These are phyloP conservation scores for Paecilomyces formosus DNA, from an alignment of 2,329 filamentous ascomycete species.

Conservation along the genomic window DNA sequence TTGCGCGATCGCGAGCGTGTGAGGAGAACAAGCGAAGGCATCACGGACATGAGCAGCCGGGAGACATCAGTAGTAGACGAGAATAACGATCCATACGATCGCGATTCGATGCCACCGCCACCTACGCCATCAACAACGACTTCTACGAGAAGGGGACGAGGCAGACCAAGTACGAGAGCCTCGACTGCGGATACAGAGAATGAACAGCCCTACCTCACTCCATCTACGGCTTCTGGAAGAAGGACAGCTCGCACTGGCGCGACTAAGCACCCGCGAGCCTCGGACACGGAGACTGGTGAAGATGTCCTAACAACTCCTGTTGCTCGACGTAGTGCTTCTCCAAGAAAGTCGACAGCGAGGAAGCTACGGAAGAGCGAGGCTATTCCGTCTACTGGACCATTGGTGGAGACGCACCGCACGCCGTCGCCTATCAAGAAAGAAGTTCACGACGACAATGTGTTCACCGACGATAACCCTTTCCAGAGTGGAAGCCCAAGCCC, in stretches of 20 bases:
- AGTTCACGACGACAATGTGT: slow-evolving; percentile 54
- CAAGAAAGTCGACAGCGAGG: slow-evolving; percentile 40
- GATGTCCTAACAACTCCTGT: slow-evolving; percentile 26
- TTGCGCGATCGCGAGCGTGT: slow-evolving; percentile 67
- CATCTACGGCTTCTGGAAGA: slow-evolving; percentile 17
- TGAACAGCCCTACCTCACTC: slow-evolving; percentile 16
- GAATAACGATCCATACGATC: slow-evolving; percentile 51
- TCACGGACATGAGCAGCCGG: slow-evolving; percentile 62
- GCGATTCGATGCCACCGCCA: slow-evolving; percentile 39
- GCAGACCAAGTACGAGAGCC: slow-evolving; percentile 42
- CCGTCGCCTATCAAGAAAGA: slow-evolving; percentile 37
- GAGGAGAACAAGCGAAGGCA: slow-evolving; percentile 81
- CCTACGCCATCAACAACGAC: slow-evolving; percentile 43
- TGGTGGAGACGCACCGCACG: slow-evolving; percentile 20
- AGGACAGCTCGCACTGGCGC: slow-evolving; percentile 28
- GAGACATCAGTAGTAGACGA: slow-evolving; percentile 56
- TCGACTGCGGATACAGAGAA: slow-evolving; percentile 33
- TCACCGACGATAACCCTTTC: slow-evolving; percentile 87
- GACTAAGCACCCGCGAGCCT: slow-evolving; percentile 20
- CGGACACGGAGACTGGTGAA: slow-evolving; percentile 25
- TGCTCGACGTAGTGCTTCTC: slow-evolving; percentile 21
- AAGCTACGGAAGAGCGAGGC: slow-evolving; percentile 45
- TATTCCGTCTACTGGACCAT: slow-evolving; percentile 24
- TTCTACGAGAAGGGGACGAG: slow-evolving; percentile 48
- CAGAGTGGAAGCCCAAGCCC: slow-evolving; percentile 68